Evolutionary conservation across 1,284 basidiomycete genomes (phyloP).

Genomic region (Mycena sp.): DNA sequence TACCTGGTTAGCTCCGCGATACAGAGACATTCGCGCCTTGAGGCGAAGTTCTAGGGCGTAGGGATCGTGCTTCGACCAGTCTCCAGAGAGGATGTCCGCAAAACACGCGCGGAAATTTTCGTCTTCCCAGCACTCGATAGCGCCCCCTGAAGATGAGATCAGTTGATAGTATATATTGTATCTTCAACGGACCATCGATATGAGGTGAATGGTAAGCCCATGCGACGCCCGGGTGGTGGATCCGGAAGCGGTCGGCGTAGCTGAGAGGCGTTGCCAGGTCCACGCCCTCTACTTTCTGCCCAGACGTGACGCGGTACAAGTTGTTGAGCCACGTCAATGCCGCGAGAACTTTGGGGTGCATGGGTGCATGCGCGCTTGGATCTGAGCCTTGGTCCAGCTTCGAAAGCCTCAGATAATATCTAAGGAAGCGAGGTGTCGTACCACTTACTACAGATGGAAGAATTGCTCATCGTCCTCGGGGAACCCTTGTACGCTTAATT

Average conservation of each 20-base stretch:
- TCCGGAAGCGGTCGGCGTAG: no score
- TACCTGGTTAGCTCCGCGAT: slow-evolving; percentile 68
- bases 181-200: slow-evolving; percentile 67
- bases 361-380: slow-evolving; percentile 79
- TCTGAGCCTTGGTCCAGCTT: slow-evolving; percentile 79
- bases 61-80: slow-evolving; percentile 80
- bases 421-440: slow-evolving; percentile 62
- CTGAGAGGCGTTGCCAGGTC: slow-evolving; percentile 46
- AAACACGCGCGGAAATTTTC: slow-evolving; percentile 74
- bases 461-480: slow-evolving; percentile 77
- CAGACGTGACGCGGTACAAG: slow-evolving; percentile 61
- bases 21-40: slow-evolving; percentile 69
- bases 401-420: not conserved
- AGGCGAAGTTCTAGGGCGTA: slow-evolving; percentile 74
- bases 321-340: slow-evolving; percentile 73
- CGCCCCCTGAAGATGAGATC: slow-evolving; percentile 62
- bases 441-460: slow-evolving; percentile 73
- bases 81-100: slow-evolving; percentile 72
- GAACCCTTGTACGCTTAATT: slow-evolving; percentile 51
- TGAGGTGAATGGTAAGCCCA: slow-evolving; percentile 80
- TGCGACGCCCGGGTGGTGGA: not conserved
- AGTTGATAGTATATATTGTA: not conserved
- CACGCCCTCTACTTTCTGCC: slow-evolving; percentile 60
- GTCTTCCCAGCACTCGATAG: slow-evolving; percentile 90
- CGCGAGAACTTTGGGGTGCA: slow-evolving; percentile 75